phyloP scores from a whole-genome alignment of 2,329 filamentous ascomycete species.

The Lanzia echinophila region DNA sequence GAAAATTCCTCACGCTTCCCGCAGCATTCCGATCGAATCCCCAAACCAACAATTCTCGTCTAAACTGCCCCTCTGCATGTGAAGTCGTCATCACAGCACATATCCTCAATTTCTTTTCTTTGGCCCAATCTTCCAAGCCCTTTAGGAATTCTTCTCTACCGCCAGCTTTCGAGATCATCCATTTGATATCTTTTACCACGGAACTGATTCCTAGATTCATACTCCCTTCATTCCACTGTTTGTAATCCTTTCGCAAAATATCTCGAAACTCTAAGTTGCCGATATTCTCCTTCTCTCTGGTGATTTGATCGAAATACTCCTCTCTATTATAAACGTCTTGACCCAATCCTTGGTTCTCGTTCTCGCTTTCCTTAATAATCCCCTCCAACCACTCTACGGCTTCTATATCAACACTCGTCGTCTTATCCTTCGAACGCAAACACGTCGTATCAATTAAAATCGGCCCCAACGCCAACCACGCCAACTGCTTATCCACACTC shows the following conservation, averaged over 20 bases:
- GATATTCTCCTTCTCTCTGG: constrained; percentile 61
- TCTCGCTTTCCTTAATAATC: constrained; percentile 26
- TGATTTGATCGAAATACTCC: constrained; percentile 53
- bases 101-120: constrained; percentile 54
- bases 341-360: too few species aligned
- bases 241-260: constrained; percentile 76
- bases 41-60: constrained; percentile 63
- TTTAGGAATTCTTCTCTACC: constrained; percentile 39
- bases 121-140: constrained; percentile 45
- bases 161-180: constrained; percentile 49
- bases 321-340: constrained; percentile 42
- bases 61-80: constrained; percentile 47
- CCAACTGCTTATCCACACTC: constrained; percentile 49
- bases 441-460: constrained; percentile 69
- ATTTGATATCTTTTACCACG: constrained; percentile 55
- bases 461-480: constrained; percentile 60
- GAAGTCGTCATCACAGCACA: constrained; percentile 65
- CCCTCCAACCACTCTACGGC: constrained; percentile 54
- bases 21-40: constrained; percentile 44
- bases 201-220: constrained; percentile 61
- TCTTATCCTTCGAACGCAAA: constrained; percentile 56
- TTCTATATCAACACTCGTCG: constrained; percentile 52
- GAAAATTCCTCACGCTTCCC: constrained; percentile 51
- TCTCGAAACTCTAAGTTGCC: constrained; percentile 54
- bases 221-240: constrained; percentile 59